Conservation (phyloP, 805 yeast genomes). For the Cyberlindnera xylosilytica region DNA sequence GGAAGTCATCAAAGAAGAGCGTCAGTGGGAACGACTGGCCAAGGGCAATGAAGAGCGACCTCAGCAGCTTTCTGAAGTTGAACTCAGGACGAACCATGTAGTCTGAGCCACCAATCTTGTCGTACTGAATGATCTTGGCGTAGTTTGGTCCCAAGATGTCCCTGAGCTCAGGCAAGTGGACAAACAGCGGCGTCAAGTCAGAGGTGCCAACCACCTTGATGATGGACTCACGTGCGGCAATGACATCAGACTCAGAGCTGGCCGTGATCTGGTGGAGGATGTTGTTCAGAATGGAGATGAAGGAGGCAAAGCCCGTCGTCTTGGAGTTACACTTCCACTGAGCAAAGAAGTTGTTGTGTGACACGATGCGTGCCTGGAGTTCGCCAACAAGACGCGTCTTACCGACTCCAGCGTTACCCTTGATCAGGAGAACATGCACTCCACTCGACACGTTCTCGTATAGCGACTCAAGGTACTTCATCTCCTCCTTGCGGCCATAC, state of each 20-base stretch:
- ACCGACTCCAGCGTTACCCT: conserved; percentile 46
- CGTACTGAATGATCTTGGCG: conserved; percentile 23
- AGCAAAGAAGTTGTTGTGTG: conserved; percentile 30
- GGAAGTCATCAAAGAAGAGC: conserved; percentile 43
- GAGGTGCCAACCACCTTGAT: conserved; percentile 34
- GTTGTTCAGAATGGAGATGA: conserved; percentile 37
- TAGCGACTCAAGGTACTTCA: conserved; percentile 22
- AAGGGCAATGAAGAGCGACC: conserved; percentile 39
- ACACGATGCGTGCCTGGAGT: conserved; percentile 33
- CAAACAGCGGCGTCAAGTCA: conserved; percentile 40
- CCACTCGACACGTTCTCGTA: conserved; percentile 22
- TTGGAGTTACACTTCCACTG: conserved; percentile 29
- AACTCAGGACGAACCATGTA: conserved; percentile 35
- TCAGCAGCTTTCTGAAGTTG: conserved; percentile 40
- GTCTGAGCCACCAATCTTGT: conserved; percentile 8
- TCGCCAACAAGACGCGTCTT: conserved; percentile 41
- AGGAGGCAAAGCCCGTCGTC: conserved; percentile 35
- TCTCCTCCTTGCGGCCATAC: conserved; percentile 30
- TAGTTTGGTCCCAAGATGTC: conserved; percentile 42
- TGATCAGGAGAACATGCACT: conserved; percentile 31
- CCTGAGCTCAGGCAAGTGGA: conserved; percentile 43
- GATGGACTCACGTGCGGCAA: conserved; percentile 40
- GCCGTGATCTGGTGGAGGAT: conserved; percentile 41
- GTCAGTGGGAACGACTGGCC: conserved; percentile 40
- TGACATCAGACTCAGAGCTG: conserved; percentile 33